Evolutionary conservation across 306 rosid species (phyloP).

Genomic region (Pyrus bretschneideri): DNA sequence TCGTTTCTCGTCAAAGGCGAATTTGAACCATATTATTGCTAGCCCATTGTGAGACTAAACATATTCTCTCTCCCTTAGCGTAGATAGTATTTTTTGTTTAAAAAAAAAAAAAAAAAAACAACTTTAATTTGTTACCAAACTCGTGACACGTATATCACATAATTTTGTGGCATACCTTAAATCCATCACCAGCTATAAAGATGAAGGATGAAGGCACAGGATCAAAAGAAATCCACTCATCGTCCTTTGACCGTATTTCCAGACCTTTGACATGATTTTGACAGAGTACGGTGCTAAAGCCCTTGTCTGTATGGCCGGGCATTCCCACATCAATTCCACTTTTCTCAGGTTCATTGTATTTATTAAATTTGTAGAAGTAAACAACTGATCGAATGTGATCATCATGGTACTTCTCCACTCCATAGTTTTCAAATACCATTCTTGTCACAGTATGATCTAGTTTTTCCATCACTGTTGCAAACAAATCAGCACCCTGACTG

Average conservation of each 20-base stretch:
- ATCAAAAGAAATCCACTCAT: background rate
- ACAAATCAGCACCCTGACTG: background rate
- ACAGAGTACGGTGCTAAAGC: background rate
- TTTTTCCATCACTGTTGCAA: background rate
- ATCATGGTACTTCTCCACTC: background rate
- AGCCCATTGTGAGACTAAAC: too few relatives aligned
- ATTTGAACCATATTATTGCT: too few relatives aligned
- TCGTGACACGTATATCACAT: background rate
- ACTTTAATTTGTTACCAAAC: too few relatives aligned
- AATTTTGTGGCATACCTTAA: background rate
- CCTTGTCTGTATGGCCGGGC: background rate
- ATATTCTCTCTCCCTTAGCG: fast-evolving
- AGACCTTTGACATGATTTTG: conserved; percentile 10
- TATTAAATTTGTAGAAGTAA: background rate
- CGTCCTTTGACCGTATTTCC: background rate
- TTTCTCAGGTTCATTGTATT: background rate
- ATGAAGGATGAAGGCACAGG: background rate
- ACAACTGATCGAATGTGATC: background rate
- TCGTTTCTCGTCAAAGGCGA: too few relatives aligned
- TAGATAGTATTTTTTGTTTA: too few relatives aligned
- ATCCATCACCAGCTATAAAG: background rate
- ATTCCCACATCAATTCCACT: background rate
- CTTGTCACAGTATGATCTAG: conserved; percentile 2
- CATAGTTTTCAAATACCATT: conserved; percentile 5
- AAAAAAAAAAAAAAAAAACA: too few relatives aligned